phyloP scores from a whole-genome alignment of 2,329 filamentous ascomycete species.

The Aureobasidium sp. region DNA sequence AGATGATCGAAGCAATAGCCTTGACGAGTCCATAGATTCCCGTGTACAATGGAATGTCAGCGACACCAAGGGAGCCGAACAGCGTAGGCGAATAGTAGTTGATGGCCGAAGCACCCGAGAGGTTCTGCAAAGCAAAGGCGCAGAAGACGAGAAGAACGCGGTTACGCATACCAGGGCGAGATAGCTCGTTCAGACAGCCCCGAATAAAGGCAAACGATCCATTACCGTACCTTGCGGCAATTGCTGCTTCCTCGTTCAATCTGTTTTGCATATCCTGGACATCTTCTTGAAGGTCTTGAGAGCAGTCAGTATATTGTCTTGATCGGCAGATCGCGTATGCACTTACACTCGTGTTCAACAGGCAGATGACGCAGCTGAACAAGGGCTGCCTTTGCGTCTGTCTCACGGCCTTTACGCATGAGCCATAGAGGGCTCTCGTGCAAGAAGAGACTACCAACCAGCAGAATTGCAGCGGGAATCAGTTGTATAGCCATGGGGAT shows the following conservation, averaged over 20 bases:
- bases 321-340: not conserved
- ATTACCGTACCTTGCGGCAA: conserved; percentile 23
- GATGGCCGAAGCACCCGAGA: conserved; percentile 26
- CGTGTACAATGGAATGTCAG: conserved; percentile 28
- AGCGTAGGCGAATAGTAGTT: conserved; percentile 34
- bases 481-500: conserved; percentile 30
- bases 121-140: conserved; percentile 24
- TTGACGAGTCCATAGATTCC: conserved; percentile 35
- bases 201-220: conserved; percentile 24
- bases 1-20: conserved; percentile 31
- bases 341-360: conserved; percentile 19
- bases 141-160: conserved; percentile 23
- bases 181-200: conserved; percentile 27
- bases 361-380: conserved; percentile 22
- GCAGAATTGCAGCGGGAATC: conserved; percentile 27
- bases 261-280: conserved; percentile 22
- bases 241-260: conserved; percentile 21
- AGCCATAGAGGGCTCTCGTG: conserved; percentile 31
- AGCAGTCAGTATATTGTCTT: conserved; percentile 20
- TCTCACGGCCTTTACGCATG: conserved; percentile 20
- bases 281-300: conserved; percentile 27
- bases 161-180: conserved; percentile 32
- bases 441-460: conserved; percentile 25
- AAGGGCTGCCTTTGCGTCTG: conserved; percentile 19
- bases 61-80: conserved; percentile 31